A percentile compares a stretch with the other conserved stretches of the same genome.
Conservation (phyloP, 140 eudicot genomes). For the Senecio squalidus region DNA sequence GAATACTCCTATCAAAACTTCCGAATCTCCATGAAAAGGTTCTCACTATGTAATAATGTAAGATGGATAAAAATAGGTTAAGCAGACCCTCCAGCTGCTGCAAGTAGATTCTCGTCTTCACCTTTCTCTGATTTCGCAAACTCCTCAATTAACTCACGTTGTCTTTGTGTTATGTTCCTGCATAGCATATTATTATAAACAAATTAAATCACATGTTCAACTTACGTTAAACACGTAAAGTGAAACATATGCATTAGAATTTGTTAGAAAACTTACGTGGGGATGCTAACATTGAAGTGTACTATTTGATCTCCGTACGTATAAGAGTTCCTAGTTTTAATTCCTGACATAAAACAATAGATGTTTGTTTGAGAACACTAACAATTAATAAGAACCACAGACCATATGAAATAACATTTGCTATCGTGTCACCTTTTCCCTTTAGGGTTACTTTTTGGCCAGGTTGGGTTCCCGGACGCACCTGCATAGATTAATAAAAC, state of each 20-base stretch:
- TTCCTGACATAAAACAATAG: conserved; percentile 39
- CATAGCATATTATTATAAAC: conserved; percentile 1
- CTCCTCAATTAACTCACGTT: conserved; percentile 61
- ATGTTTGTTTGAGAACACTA: background rate
- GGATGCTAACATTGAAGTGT: conserved; percentile 75
- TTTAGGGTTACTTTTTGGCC: conserved; percentile 71
- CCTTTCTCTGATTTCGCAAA: conserved; percentile 57
- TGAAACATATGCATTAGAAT: background rate
- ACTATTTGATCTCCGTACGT: conserved; percentile 72
- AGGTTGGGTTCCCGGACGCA: conserved; percentile 86
- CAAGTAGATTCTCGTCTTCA: conserved; percentile 36
- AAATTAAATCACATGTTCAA: background rate
- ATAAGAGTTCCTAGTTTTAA: conserved; percentile 51
- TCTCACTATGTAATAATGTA: background rate
- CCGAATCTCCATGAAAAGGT: background rate
- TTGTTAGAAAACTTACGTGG: conserved; percentile 44
- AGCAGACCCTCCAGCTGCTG: conserved; percentile 29
- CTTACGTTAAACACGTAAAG: background rate
- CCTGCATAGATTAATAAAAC: conserved; percentile 37
- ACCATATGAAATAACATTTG: too few relatives aligned
- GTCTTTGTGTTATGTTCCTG: conserved; percentile 58
- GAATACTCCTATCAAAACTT: background rate
- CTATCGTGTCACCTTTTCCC: conserved; percentile 58
- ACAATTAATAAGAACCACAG: background rate
- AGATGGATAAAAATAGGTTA: background rate